Conservation (phyloP, 2,329 filamentous ascomycete genomes). For the Aspergillus sp. region DNA sequence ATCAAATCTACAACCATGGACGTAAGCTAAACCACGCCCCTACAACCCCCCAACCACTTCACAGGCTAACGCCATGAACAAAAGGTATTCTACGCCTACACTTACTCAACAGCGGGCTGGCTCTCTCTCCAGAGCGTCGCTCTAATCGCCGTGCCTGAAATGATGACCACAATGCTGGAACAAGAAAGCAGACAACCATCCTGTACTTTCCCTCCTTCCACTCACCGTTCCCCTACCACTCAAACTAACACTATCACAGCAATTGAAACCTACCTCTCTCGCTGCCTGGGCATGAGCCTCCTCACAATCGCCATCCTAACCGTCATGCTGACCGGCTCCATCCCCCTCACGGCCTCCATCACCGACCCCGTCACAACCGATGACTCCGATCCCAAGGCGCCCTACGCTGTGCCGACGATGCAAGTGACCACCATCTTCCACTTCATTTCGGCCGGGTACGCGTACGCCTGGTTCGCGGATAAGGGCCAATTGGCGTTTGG, state of each 20-base stretch:
- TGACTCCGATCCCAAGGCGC: slow-evolving; percentile 53
- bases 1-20: slow-evolving; percentile 19
- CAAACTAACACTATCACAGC: slow-evolving; percentile 37
- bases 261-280: slow-evolving; percentile 73
- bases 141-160: slow-evolving; percentile 61
- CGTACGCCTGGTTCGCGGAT: slow-evolving; percentile 67
- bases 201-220: too few species aligned
- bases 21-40: slow-evolving; percentile 14
- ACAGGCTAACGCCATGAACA: background rate
- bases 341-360: slow-evolving; percentile 63
- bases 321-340: slow-evolving; percentile 69
- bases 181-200: slow-evolving; percentile 56
- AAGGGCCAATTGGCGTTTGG: slow-evolving; percentile 60
- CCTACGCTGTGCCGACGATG: slow-evolving; percentile 67
- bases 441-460: slow-evolving; percentile 62
- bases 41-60: background rate
- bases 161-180: slow-evolving; percentile 62
- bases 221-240: too few species aligned
- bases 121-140: slow-evolving; percentile 51
- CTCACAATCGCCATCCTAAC: slow-evolving; percentile 64
- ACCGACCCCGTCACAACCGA: slow-evolving; percentile 45
- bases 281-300: slow-evolving; percentile 68
- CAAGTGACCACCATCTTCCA: slow-evolving; percentile 70
- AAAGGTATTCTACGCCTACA: slow-evolving; percentile 49
- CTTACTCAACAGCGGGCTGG: slow-evolving; percentile 49